phyloP scores from a whole-genome alignment of 2,329 filamentous ascomycete genomes.

The Aphanoascus verrucosus region DNA sequence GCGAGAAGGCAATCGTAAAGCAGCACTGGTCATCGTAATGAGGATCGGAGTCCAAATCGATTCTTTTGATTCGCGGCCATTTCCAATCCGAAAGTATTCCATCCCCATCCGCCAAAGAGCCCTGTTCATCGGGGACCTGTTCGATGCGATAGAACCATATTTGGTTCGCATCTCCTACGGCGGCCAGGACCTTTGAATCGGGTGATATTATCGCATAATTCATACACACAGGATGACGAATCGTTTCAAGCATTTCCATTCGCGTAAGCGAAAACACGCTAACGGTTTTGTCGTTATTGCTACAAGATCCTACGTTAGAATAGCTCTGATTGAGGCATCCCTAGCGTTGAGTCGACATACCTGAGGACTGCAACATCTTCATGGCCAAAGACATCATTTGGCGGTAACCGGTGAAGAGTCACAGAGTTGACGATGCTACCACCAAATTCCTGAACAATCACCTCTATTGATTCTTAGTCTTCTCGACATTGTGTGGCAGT shows the following conservation, averaged over 20 bases:
- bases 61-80: slow-evolving; percentile 31
- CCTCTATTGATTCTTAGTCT: slow-evolving; percentile 28
- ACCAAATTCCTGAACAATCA: slow-evolving; percentile 50
- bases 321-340: slow-evolving; percentile 36
- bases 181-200: slow-evolving; percentile 66
- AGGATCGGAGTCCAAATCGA: slow-evolving; percentile 34
- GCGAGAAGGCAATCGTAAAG: slow-evolving; percentile 42
- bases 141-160: slow-evolving; percentile 62
- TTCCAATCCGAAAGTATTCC: slow-evolving; percentile 31
- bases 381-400: slow-evolving; percentile 36
- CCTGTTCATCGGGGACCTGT: slow-evolving; percentile 24
- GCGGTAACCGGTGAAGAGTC: slow-evolving; percentile 48
- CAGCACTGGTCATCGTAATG: slow-evolving; percentile 35
- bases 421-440: slow-evolving; percentile 58
- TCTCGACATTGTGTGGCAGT: slow-evolving; percentile 12
- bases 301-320: slow-evolving; percentile 54
- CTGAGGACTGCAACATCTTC: slow-evolving; percentile 47
- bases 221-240: slow-evolving; percentile 72
- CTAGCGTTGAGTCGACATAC: slow-evolving; percentile 24
- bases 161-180: slow-evolving; percentile 77
- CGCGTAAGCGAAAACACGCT: slow-evolving; percentile 67
- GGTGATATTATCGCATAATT: slow-evolving; percentile 93
- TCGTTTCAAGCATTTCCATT: slow-evolving; percentile 55
- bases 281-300: slow-evolving; percentile 86
- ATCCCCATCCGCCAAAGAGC: slow-evolving; percentile 22